phyloP scores from a whole-genome alignment of 2,329 filamentous ascomycete genomes.

The Ophiostoma triangulosporum region DNA sequence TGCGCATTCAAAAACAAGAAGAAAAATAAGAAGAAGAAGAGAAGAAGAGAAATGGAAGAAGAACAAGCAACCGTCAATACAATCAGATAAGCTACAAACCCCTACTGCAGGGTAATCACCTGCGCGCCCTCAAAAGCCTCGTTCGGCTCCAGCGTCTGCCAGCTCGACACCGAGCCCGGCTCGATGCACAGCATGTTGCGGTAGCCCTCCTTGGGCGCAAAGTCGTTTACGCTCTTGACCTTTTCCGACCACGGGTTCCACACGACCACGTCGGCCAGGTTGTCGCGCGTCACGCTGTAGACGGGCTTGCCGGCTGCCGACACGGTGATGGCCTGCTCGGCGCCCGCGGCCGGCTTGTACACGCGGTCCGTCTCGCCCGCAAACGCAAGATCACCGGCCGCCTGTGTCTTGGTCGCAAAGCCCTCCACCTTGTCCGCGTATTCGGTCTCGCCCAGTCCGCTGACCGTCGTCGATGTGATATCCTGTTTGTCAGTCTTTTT shows the following conservation, averaged over 20 bases:
- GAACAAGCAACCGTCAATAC: no score
- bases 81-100: not conserved
- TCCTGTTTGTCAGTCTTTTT: constrained; percentile 42
- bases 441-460: constrained; percentile 59
- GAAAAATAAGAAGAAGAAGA: no score
- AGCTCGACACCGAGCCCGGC: constrained; percentile 68
- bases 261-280: constrained; percentile 75
- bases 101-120: constrained; percentile 31
- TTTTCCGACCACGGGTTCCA: constrained; percentile 97
- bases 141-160: constrained; percentile 74
- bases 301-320: constrained; percentile 47
- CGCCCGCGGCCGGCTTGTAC: constrained; percentile 58
- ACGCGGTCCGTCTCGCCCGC: constrained; percentile 75
- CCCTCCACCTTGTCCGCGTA: constrained; percentile 78
- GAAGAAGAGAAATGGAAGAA: no score
- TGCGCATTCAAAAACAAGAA: no score
- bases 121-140: constrained; percentile 51
- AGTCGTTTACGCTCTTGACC: constrained; percentile 69
- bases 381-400: constrained; percentile 50
- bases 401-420: constrained; percentile 49
- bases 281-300: constrained; percentile 69
- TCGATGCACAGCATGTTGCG: constrained; percentile 93
- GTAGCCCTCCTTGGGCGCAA: constrained; percentile 77
- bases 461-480: constrained; percentile 58
- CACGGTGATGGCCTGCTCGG: constrained; percentile 44